Conservation (phyloP, 257 asterid species). For the Solanum dulcamara region DNA sequence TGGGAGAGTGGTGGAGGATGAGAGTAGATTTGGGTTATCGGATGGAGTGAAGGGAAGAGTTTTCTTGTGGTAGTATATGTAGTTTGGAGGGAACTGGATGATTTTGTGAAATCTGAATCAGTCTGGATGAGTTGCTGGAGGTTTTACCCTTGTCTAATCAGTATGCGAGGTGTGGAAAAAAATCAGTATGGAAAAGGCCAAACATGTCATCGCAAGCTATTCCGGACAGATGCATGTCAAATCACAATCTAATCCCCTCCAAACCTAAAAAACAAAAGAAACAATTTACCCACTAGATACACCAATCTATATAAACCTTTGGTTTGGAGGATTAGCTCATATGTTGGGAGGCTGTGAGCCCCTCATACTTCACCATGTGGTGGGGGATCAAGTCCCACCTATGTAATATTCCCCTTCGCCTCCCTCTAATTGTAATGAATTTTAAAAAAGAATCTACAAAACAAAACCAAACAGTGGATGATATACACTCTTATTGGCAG, state of each 20-base stretch:
- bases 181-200: not conserved
- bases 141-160: not conserved
- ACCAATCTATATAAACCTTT: not conserved
- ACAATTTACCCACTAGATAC: not conserved
- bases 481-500: not conserved
- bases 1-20: not conserved
- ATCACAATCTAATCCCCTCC: not conserved
- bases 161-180: not conserved
- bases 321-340: not conserved
- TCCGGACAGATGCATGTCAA: not conserved
- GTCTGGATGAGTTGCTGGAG: not conserved
- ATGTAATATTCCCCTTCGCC: not conserved
- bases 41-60: not conserved
- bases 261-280: not conserved
- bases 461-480: not conserved
- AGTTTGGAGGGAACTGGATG: not conserved
- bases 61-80: not conserved
- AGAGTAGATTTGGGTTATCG: not conserved
- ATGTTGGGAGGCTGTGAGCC: not conserved
- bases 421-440: not conserved
- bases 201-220: not conserved
- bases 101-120: not conserved
- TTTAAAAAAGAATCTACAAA: not conserved
- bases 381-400: not conserved
- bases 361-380: not conserved